Conservation (phyloP, 768 basidiomycete species). For the Mycena polygramma region DNA sequence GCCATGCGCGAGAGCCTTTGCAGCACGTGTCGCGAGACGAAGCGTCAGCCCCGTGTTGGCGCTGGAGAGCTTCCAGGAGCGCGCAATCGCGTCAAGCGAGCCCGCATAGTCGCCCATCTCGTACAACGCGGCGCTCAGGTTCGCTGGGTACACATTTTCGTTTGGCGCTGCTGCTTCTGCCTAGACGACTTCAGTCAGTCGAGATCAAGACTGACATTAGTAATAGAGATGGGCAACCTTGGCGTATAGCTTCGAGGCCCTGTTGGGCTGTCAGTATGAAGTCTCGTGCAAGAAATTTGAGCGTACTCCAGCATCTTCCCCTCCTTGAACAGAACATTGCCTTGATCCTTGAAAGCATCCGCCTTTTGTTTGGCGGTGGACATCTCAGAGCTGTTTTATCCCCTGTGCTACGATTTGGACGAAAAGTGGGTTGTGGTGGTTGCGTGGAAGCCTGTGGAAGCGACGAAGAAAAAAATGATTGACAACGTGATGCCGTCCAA, state of each 20-base stretch:
- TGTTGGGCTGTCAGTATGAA: not conserved
- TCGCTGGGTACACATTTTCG: slow-evolving; percentile 43
- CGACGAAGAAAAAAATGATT: too few relatives aligned
- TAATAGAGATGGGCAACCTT: slow-evolving; percentile 15
- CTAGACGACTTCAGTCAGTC: slow-evolving; percentile 22
- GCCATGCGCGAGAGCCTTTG: slow-evolving; percentile 42
- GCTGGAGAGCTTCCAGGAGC: slow-evolving; percentile 32
- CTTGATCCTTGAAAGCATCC: slow-evolving; percentile 41
- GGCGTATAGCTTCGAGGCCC: slow-evolving; percentile 34
- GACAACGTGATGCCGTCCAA: too few relatives aligned
- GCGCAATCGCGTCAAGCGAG: slow-evolving; percentile 39
- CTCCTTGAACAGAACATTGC: slow-evolving; percentile 44
- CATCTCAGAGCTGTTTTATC: too few relatives aligned
- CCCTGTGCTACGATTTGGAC: too few relatives aligned
- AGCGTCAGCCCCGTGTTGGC: slow-evolving; percentile 30
- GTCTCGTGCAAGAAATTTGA: not conserved
- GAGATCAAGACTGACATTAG: not conserved
- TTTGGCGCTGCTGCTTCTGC: slow-evolving; percentile 39
- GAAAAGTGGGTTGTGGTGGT: too few relatives aligned
- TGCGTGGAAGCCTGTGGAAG: too few relatives aligned
- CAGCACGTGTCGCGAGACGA: slow-evolving; percentile 40
- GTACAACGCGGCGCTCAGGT: slow-evolving; percentile 47
- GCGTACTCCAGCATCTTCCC: slow-evolving; percentile 41
- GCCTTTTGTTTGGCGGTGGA: slow-evolving; percentile 16
- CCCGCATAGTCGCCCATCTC: slow-evolving; percentile 44